phyloP scores from a whole-genome alignment of 768 basidiomycete species.

The Naganishia vaughanmartiniae region DNA sequence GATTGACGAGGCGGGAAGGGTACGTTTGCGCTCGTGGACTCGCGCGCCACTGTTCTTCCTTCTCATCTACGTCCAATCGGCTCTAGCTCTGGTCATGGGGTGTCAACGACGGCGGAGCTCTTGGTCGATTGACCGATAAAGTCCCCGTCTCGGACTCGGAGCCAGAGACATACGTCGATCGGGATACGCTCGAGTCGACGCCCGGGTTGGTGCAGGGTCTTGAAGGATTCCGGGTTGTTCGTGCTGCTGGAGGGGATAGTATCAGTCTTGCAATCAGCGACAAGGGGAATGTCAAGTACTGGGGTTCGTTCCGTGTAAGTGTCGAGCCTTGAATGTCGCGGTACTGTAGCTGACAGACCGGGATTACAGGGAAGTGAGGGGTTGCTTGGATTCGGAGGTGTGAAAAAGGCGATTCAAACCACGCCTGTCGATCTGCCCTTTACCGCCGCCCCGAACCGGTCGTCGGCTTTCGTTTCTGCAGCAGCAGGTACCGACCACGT shows the following conservation, averaged over 20 bases:
- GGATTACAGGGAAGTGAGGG: conserved; percentile 43
- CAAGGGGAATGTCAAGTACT: conserved; percentile 76
- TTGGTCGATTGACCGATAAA: conserved; percentile 71
- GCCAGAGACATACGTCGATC: conserved; percentile 49
- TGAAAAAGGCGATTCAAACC: conserved; percentile 42
- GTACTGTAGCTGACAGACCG: no score
- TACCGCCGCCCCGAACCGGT: conserved; percentile 47
- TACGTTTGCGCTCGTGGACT: conserved; percentile 55
- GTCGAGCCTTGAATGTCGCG: conserved; percentile 38
- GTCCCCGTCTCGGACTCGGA: conserved; percentile 51
- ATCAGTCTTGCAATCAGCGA: conserved; percentile 79
- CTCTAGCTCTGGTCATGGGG: conserved; percentile 50
- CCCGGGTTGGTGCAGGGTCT: conserved; percentile 57
- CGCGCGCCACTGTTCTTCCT: neutral
- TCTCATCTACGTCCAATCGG: neutral
- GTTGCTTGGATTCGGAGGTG: conserved; percentile 49
- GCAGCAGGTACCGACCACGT: conserved; percentile 85
- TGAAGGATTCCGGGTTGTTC: conserved; percentile 71
- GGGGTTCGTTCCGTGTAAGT: conserved; percentile 83
- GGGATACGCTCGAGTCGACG: conserved; percentile 54
- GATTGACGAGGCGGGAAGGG: conserved; percentile 83
- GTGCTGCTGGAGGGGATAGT: conserved; percentile 79
- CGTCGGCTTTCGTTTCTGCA: conserved; percentile 63
- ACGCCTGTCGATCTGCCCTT: conserved; percentile 49
- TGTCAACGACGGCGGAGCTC: conserved; percentile 78